Evolutionary conservation across 345 rosid species (phyloP), one percentile per base, ranked within the genome.

Genomic region (Fremontodendron californicum): DNA sequence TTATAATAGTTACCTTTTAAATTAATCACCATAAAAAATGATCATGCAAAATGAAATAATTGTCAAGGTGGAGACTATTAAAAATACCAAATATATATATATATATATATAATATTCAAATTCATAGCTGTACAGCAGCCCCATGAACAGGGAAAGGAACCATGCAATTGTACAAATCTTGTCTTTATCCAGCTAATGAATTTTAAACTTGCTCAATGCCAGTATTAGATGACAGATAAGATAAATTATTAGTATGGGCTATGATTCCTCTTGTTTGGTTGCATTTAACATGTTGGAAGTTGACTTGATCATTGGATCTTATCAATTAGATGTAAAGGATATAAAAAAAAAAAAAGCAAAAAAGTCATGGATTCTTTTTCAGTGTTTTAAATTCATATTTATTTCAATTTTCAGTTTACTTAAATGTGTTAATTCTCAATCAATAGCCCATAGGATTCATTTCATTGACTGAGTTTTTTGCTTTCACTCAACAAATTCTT

Each of bases 401-500:
- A 23, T 35, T 31, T 19, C 7, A 3, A 48, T n/a, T 27, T 45
- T 52, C 39, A 60, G 10, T 21, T 62, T 46, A 7, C 10, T 45
- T 11, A 12, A 45, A 3, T 45, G 15, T 12, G 18, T 0, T 45
- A 10, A 12, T 45, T 45, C 13, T 45, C 49, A 45, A 45, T 45
- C 49, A 45, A 23, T 52, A 64, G 57, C 31, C 77, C 49, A 23
- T 16, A 74, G 33, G 1, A 43, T 73, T 27, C 21, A 64, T 67
- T 29, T 67, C 27, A 60, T 73, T 45, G 31, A 74, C 25, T 8
- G 65, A 80, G 21, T 21, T 72, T 9, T 39, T 23, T 73, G 80
- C 84, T 72, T 77, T 45, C 79, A 79, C 81, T 78, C 79, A 77
- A 81, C 83, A 37, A 77, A 65, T 52, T 40, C 75, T 25, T 74